Percentiles rank a stretch among this genome's conserved stretches.
phyloP scores from a whole-genome alignment of 2,329 filamentous ascomycete species.

The Dothiorella sarmentorum region DNA sequence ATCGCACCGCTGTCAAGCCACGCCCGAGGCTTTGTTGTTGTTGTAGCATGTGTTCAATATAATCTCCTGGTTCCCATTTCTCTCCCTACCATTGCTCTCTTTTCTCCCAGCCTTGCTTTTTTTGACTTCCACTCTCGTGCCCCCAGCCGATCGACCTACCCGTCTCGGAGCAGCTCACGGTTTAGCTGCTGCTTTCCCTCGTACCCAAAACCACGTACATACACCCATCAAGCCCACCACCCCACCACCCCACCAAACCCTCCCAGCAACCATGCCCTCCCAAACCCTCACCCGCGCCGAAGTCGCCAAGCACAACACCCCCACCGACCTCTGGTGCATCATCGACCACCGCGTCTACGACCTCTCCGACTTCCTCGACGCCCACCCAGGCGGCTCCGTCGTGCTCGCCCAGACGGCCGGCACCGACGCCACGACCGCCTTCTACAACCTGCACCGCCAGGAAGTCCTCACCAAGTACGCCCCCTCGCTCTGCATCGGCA shows the following conservation, averaged over 20 bases:
- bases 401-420: conserved; percentile 79
- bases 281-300: conserved; percentile 46
- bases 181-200: neutral
- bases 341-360: conserved; percentile 88
- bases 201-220: no score
- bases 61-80: neutral
- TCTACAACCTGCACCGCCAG: conserved; percentile 89
- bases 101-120: neutral
- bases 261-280: neutral
- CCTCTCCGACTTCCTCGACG: conserved; percentile 78
- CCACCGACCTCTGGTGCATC: conserved; percentile 77
- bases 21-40: neutral
- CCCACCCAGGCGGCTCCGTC: conserved; percentile 76
- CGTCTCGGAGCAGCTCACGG: conserved; percentile 8
- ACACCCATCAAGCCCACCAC: no score
- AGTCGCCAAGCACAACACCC: conserved; percentile 71
- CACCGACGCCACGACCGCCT: conserved; percentile 74
- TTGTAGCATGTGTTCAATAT: conserved; percentile 4
- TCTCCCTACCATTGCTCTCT: neutral
- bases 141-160: neutral
- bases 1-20: neutral
- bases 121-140: neutral
- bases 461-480: conserved; percentile 82
- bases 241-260: neutral
- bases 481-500: conserved; percentile 66